Percentiles rank a stretch among this genome's conserved stretches.
Conservation (phyloP, 176 grass and related monocot species). For the Oryza longistaminata region DNA sequence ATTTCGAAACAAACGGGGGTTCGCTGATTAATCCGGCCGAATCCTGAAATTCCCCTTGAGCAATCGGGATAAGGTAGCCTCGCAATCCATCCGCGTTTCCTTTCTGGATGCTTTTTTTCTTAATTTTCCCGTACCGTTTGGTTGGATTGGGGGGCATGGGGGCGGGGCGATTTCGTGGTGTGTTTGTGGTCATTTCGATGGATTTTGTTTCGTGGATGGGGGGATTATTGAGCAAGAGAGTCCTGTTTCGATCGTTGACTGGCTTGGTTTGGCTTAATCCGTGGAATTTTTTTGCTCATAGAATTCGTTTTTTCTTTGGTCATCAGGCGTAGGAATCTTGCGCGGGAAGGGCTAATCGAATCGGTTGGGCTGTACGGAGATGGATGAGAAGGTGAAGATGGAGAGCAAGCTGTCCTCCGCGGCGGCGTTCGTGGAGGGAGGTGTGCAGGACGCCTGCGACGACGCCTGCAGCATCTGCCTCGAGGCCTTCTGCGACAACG, state of each 20-base stretch:
- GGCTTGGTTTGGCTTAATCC: background rate
- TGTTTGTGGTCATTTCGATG: background rate
- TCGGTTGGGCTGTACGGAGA: conserved; percentile 9
- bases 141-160: background rate
- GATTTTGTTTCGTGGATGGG: background rate
- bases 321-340: conserved; percentile 2
- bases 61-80: conserved; percentile 5
- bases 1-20: too few relatives aligned
- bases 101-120: background rate
- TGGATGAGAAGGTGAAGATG: conserved; percentile 81
- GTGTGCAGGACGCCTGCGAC: conserved; percentile 92
- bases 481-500: conserved; percentile 84
- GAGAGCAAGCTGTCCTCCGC: conserved; percentile 76
- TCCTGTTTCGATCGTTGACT: background rate
- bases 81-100: background rate
- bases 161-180: background rate
- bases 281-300: background rate
- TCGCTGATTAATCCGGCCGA: background rate
- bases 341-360: background rate
- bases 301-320: background rate
- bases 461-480: conserved; percentile 98
- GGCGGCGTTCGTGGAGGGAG: conserved; percentile 90
- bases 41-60: background rate
- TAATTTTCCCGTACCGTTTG: background rate
- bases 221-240: background rate